phyloP scores from a whole-genome alignment of 2,329 filamentous ascomycete genomes.

The Aureobasidium vineae region DNA sequence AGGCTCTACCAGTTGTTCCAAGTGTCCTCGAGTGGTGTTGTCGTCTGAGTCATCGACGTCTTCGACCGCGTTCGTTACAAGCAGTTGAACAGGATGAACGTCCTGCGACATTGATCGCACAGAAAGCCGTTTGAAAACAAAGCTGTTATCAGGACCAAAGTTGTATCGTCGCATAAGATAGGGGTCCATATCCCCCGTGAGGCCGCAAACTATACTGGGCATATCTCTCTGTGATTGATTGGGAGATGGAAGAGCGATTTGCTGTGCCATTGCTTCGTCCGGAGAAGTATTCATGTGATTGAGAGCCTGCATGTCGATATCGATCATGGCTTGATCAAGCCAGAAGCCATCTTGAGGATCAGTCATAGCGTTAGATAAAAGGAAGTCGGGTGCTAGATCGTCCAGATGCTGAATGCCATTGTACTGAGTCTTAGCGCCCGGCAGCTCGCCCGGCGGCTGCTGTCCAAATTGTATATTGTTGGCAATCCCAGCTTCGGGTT shows the following conservation, averaged over 20 bases:
- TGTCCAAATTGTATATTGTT: not conserved
- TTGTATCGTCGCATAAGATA: slow-evolving; percentile 3
- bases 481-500: not conserved
- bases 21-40: not conserved
- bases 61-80: not conserved
- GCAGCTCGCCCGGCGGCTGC: not conserved
- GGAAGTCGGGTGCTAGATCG: not conserved
- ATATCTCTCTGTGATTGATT: not conserved
- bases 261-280: not conserved
- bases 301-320: not conserved
- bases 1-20: not conserved
- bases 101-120: not conserved
- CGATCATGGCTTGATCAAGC: not conserved
- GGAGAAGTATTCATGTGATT: not conserved
- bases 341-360: not conserved
- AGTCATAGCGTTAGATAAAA: not conserved
- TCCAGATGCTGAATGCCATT: not conserved
- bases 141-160: not conserved
- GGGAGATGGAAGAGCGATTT: not conserved
- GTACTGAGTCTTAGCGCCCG: too few relatives aligned
- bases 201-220: not conserved
- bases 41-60: too few relatives aligned
- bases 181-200: slow-evolving; percentile 1
- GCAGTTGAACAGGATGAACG: not conserved
- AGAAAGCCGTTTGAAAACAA: slow-evolving; percentile 9